These are phyloP conservation scores for Annulohypoxylon nitens DNA, from an alignment of 495 filamentous ascomycete species.

Conservation along the genomic window DNA sequence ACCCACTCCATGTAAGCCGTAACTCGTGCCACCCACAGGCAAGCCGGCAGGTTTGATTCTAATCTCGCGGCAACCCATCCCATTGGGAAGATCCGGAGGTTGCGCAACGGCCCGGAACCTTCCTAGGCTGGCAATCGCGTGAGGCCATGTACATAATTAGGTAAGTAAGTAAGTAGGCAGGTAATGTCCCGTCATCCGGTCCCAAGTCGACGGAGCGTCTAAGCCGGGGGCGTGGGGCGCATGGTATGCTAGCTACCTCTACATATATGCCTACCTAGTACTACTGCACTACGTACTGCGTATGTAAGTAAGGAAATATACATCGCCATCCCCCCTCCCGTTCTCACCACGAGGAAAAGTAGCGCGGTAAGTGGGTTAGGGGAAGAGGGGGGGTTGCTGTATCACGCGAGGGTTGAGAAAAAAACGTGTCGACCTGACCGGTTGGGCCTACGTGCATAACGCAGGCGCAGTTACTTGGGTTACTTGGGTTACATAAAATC, in stretches of 20 bases:
- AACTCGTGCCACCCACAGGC: background rate
- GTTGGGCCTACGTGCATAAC: slow-evolving; percentile 45
- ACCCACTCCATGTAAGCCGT: slow-evolving; percentile 18
- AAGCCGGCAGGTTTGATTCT: background rate
- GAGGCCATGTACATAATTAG: background rate
- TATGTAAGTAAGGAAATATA: background rate
- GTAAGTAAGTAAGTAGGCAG: background rate
- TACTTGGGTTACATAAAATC: background rate
- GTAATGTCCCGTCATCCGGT: slow-evolving; percentile 7
- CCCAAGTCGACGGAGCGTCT: slow-evolving; percentile 1
- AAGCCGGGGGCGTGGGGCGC: slow-evolving; percentile 10
- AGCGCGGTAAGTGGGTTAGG: background rate
- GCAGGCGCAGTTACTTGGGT: background rate
- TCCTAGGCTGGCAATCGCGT: background rate
- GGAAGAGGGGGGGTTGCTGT: slow-evolving; percentile 23
- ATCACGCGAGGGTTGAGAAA: slow-evolving; percentile 8
- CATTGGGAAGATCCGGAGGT: slow-evolving; percentile 28
- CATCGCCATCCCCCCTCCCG: slow-evolving; percentile 5
- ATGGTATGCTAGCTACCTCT: background rate
- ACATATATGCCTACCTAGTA: background rate
- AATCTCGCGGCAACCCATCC: slow-evolving; percentile 22
- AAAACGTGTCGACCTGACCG: slow-evolving; percentile 41
- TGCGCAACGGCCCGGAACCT: background rate
- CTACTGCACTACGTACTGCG: background rate
- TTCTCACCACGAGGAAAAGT: background rate